Conservation (phyloP, 2,329 filamentous ascomycete species). For the Colletotrichum lentis region DNA sequence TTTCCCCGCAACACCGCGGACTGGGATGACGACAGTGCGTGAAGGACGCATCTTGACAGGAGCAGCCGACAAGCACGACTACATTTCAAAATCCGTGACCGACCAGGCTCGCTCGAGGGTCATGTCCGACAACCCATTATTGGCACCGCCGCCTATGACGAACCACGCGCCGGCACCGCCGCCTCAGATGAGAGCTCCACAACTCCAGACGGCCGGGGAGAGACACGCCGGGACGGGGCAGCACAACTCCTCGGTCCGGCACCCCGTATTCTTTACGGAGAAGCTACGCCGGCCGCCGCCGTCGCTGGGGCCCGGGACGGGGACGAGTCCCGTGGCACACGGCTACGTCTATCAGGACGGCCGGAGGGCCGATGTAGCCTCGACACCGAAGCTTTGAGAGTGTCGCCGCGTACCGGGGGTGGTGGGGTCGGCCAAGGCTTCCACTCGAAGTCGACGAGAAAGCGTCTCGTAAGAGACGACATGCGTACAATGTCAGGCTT, state of each 20-base stretch:
- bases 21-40: slow-evolving; percentile 30
- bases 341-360: slow-evolving; percentile 68
- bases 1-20: slow-evolving; percentile 31
- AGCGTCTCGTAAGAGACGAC: not conserved
- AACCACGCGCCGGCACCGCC: slow-evolving; percentile 5
- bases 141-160: slow-evolving; percentile 14
- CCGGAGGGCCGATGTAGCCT: slow-evolving; percentile 43
- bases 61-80: not conserved
- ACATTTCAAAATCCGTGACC: not conserved
- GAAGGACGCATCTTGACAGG: not conserved
- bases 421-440: too few relatives aligned
- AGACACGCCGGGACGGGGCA: slow-evolving; percentile 39
- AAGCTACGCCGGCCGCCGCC: slow-evolving; percentile 65
- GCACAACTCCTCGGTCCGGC: slow-evolving; percentile 67
- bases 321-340: slow-evolving; percentile 61
- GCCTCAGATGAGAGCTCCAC: not conserved
- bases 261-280: slow-evolving; percentile 80
- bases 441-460: not conserved
- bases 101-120: not conserved
- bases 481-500: not conserved
- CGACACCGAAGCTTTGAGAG: slow-evolving; percentile 50
- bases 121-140: slow-evolving; percentile 1
- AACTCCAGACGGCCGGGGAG: slow-evolving; percentile 43
- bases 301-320: slow-evolving; percentile 38
- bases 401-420: too few relatives aligned